phyloP scores from a whole-genome alignment of 2,329 filamentous ascomycete species.

The Fusarium odoratissimum region DNA sequence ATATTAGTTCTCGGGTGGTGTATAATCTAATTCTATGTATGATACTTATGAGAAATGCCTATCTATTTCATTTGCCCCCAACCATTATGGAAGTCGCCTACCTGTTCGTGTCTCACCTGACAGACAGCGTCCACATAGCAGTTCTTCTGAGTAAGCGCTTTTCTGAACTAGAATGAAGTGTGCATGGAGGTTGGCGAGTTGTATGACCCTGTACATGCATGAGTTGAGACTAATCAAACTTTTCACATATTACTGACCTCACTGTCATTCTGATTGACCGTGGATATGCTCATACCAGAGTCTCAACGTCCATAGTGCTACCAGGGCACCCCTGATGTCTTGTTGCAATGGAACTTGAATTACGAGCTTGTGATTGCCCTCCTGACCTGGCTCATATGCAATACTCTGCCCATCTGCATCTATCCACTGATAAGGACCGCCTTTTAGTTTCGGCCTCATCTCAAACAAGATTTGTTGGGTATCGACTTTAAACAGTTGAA shows the following conservation, averaged over 20 bases:
- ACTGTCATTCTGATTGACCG: neutral
- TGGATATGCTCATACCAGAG: slow-evolving; percentile 19
- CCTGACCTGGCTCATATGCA: slow-evolving; percentile 1
- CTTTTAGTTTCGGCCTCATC: slow-evolving; percentile 7
- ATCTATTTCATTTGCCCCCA: neutral
- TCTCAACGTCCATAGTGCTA: slow-evolving; percentile 25
- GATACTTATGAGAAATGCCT: neutral
- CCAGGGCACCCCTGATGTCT: slow-evolving; percentile 5
- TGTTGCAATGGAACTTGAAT: neutral
- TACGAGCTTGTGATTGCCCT: neutral
- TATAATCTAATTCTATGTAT: neutral
- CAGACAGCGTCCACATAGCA: neutral
- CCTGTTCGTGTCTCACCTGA: neutral
- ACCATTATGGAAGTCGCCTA: rapidly evolving
- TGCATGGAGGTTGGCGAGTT: neutral
- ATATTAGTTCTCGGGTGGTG: neutral
- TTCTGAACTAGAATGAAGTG: rapidly evolving
- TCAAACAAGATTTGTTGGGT: slow-evolving; percentile 13
- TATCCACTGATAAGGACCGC: slow-evolving; percentile 23
- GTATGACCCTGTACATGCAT: neutral
- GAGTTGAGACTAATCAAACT: neutral
- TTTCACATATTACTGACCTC: neutral
- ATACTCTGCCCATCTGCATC: neutral
- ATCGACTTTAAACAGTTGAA: neutral
- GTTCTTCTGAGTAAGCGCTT: neutral